Evolutionary conservation across 2,329 filamentous ascomycete genomes (phyloP).

Genomic region (Moelleriella libera): DNA sequence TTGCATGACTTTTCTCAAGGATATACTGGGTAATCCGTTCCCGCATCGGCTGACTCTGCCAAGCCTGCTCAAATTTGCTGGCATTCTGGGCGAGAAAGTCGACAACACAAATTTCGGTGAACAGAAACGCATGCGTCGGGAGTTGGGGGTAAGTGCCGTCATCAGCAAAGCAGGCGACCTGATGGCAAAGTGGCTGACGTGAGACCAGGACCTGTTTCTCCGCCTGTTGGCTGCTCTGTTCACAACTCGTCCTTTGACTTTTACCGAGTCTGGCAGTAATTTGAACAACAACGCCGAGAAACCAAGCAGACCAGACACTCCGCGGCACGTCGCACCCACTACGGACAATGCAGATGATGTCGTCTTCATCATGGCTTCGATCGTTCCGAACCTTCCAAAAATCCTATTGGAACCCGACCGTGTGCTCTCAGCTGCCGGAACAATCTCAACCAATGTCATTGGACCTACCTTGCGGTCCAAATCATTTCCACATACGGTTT

Average conservation of each 20-base stretch:
- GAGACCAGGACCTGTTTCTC: slow-evolving; percentile 60
- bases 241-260: slow-evolving; percentile 69
- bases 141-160: slow-evolving; percentile 56
- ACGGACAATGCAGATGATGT: slow-evolving; percentile 52
- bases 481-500: slow-evolving; percentile 74
- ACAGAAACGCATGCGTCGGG: slow-evolving; percentile 79
- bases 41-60: slow-evolving; percentile 86
- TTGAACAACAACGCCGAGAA: slow-evolving; percentile 22
- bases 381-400: slow-evolving; percentile 68
- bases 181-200: neutral
- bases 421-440: slow-evolving; percentile 60
- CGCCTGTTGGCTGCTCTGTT: slow-evolving; percentile 86
- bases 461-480: slow-evolving; percentile 73
- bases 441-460: slow-evolving; percentile 73
- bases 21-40: slow-evolving; percentile 84
- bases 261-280: slow-evolving; percentile 37
- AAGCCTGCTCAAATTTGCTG: slow-evolving; percentile 73
- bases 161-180: neutral
- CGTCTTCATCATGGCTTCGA: slow-evolving; percentile 61
- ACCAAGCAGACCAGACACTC: slow-evolving; percentile 15
- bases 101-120: slow-evolving; percentile 97
- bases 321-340: slow-evolving; percentile 14
- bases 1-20: slow-evolving; percentile 79
- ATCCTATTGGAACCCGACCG: slow-evolving; percentile 80
- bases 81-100: slow-evolving; percentile 84